phyloP scores from a whole-genome alignment of 2,329 filamentous ascomycete genomes.

The Fusarium longipes region DNA sequence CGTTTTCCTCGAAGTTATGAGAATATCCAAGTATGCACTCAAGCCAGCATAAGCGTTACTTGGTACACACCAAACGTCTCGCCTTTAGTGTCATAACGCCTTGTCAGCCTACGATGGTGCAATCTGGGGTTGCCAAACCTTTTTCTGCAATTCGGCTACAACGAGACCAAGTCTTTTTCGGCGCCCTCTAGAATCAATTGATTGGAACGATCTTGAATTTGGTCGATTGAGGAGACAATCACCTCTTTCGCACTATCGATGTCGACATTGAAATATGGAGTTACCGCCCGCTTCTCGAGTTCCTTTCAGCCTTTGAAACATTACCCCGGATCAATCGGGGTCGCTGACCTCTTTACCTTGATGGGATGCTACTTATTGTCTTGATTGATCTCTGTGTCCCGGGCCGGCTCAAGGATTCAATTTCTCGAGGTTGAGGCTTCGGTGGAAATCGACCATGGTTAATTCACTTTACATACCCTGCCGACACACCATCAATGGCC shows the following conservation, averaged over 20 bases:
- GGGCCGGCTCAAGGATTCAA: conserved; percentile 13
- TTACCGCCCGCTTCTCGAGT: conserved; percentile 11
- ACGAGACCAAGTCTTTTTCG: conserved; percentile 2
- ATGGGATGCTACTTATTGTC: background rate
- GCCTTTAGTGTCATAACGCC: conserved; percentile 44
- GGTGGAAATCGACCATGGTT: conserved; percentile 2
- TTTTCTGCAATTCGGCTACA: conserved; percentile 31
- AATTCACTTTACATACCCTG: conserved; percentile 25
- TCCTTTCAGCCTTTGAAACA: conserved; percentile 6
- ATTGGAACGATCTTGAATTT: conserved; percentile 5
- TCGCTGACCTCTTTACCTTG: background rate
- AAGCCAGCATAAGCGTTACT: conserved; percentile 24
- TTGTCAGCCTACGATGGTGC: conserved; percentile 48
- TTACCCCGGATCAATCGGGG: conserved; percentile 15
- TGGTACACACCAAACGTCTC: conserved; percentile 30
- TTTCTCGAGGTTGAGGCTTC: conserved; percentile 17
- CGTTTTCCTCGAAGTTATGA: conserved; percentile 7
- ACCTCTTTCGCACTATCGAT: conserved; percentile 41
- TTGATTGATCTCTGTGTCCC: conserved; percentile 3
- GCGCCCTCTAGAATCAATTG: conserved; percentile 1
- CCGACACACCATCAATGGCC: conserved; percentile 29
- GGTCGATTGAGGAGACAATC: conserved; percentile 25
- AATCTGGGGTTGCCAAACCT: conserved; percentile 44
- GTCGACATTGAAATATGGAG: conserved; percentile 45
- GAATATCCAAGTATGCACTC: background rate